These are phyloP conservation scores for Eimeria falciformis DNA, from an alignment of 169 alveolate species.

Conservation along the genomic window DNA sequence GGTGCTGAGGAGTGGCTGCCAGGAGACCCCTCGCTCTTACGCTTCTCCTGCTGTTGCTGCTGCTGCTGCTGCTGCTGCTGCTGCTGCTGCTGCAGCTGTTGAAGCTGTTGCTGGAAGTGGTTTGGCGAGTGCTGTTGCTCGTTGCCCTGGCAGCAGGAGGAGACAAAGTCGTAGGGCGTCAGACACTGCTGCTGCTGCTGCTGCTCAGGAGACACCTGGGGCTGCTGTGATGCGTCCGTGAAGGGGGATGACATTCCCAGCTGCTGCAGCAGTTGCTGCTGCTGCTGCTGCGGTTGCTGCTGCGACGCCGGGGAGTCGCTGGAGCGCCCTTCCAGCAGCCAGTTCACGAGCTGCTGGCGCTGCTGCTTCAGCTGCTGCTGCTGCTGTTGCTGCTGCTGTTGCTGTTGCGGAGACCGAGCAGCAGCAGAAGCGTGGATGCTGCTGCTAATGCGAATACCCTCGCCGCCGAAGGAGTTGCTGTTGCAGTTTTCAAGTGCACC, in stretches of 20 bases:
- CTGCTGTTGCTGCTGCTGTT: not conserved
- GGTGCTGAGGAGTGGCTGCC: not conserved
- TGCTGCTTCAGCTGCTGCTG: constrained; percentile 24
- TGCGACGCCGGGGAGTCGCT: constrained; percentile 23
- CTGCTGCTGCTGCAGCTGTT: constrained; percentile 29
- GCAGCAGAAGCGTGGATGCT: constrained; percentile 37
- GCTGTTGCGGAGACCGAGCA: not conserved
- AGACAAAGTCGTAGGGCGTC: constrained; percentile 20
- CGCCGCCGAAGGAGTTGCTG: not conserved
- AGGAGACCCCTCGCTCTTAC: not conserved
- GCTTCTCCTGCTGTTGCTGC: not conserved
- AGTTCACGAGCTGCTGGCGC: not conserved
- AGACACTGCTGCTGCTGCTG: constrained; percentile 13
- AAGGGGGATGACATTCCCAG: not conserved
- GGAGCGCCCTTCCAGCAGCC: constrained; percentile 32
- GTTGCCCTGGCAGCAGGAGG: not conserved
- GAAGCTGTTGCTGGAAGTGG: constrained; percentile 17
- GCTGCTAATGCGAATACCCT: constrained; percentile 9
- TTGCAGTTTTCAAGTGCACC: not conserved
- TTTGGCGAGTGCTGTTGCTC: not conserved
- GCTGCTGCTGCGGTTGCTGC: not conserved
- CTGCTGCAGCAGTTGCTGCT: constrained; percentile 19
- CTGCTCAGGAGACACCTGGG: not conserved
- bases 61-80: constrained; percentile 18
- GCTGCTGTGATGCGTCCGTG: not conserved